Evolutionary conservation across 345 rosid genomes (phyloP), one percentile per base, ranked within the genome.

Genomic region (Populus euphratica): DNA sequence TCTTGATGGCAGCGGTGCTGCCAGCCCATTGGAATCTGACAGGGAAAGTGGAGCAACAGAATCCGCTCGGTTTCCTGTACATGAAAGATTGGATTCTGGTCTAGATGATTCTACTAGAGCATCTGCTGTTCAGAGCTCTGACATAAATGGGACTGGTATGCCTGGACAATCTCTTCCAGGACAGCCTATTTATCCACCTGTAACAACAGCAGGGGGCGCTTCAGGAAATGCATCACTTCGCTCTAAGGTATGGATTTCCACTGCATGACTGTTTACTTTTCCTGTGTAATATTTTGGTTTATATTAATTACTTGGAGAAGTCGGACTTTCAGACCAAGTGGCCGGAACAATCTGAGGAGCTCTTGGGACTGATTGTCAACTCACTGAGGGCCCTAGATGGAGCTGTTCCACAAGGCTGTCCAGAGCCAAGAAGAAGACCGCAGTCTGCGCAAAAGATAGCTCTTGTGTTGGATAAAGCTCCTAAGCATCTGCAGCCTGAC

Each of bases 301-400:
- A 44, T 74, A 65, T 59, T 74, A 76, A 86, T 85, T 75, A 25
- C 74, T 80, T 80, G 75, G 68, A 20, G 25, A 50, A 76, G 50
- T 74, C 76, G 41, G 79, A 73, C 86, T 76, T 81, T 72, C 91
- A 96, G 99, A 89, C 98, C 54, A 94, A 94, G 87, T 92, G 98
- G 97, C 97, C 97, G 1, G 98, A 96, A 85, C 98, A 96, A 85
- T 96, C 97, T 41, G 99, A 92, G 90, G 99, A 96, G 89, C 94
- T 96, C 43, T 79, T 96, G 73, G 97, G 98, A 81, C 85, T 96
- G 88, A 96, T 96, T 82, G 94, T 96, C 20, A 92, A 96, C 85
- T 96, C 98, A 71, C 87, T 96, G 79, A 91, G 95, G 88, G 89
- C 98, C 78, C 89, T 91, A 66, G 99, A 96, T 77, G 97, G 97